Base-by-base conservation (phyloP, 176 grass and related monocot genomes). In the Cenchrus purpureus region DNA sequence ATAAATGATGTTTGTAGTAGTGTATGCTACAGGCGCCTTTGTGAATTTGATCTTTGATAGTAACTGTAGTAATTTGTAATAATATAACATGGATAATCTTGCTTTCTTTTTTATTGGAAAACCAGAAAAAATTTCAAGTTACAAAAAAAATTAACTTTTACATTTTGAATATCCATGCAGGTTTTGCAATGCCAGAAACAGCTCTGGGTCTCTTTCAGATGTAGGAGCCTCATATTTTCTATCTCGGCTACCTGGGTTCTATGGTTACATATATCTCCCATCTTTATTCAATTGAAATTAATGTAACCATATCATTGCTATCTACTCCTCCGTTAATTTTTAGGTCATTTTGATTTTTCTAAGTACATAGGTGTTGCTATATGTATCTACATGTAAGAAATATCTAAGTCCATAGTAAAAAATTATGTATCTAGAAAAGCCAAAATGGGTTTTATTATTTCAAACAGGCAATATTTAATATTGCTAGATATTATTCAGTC, bases 171-270 rank as follows among this genome's bases (percentile, higher is more conserved):
- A n/a, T 67, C 66, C 32, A 42, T 93, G 28, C 78, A 98, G 93
- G 83, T 85, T 98, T 98, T 92, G 95, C 95, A 65, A 98, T 98
- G 93, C 95, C 95, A 73, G 95, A 98, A 86, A 95, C 95, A 76
- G 79, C 92, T 80, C 65, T 98, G 49, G 95, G 92, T 59, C 83
- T 91, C 74, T 91, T 95, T 88, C 95, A 76, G 92, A 91, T 86
- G 86, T 93, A 87, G 92, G 92, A 65, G 82, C 92, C 64, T 93
- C 95, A 73, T 98, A 93, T 88, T 98, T 98, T 85, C 53, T 98
- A 56, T 93, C 95, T 87, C 92, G 85, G 62, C 74, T 95, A 50
- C 92, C 92, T 88, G 92, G 91, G 31, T 98, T 90, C 78, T 98
- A 90, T 65, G 95, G 95, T 98, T 75, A 84, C 28, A 58, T 70